These are phyloP conservation scores for Ogataea wickerhamii DNA, from an alignment of 805 yeast genomes.

Conservation along the genomic window DNA sequence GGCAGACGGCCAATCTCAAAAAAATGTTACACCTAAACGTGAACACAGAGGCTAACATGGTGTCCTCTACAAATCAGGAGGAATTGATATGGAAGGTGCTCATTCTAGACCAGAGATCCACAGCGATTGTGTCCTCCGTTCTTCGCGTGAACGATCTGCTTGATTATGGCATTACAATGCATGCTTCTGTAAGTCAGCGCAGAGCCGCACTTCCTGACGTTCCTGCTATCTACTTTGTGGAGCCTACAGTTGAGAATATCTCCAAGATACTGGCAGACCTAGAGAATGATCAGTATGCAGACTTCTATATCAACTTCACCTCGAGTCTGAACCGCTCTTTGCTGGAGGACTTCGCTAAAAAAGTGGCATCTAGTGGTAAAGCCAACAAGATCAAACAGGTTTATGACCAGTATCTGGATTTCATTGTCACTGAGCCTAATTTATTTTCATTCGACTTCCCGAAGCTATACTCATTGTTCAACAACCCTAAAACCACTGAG, in stretches of 20 bases:
- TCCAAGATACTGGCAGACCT: conserved; percentile 68
- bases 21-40: conserved; percentile 85
- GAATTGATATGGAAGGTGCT: conserved; percentile 89
- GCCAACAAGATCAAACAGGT: conserved; percentile 78
- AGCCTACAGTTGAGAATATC: conserved; percentile 79
- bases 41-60: conserved; percentile 58
- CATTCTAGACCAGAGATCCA: conserved; percentile 74
- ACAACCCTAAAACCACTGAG: conserved; percentile 70
- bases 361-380: conserved; percentile 69
- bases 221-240: conserved; percentile 88
- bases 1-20: conserved; percentile 48
- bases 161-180: conserved; percentile 89
- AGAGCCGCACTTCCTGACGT: conserved; percentile 91
- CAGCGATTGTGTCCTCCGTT: conserved; percentile 86
- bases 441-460: conserved; percentile 74
- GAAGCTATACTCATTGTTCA: conserved; percentile 62
- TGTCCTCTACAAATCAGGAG: conserved; percentile 50
- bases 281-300: conserved; percentile 69
- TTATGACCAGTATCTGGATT: conserved; percentile 90
- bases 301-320: conserved; percentile 81
- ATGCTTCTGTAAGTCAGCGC: conserved; percentile 64
- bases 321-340: conserved; percentile 72
- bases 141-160: conserved; percentile 86
- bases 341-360: conserved; percentile 83
- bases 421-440: conserved; percentile 89